Evolutionary conservation across 2,329 filamentous ascomycete species (phyloP), one percentile per base, ranked within the genome.

Genomic region (Ophiocordyceps camponoti-leonardi): DNA sequence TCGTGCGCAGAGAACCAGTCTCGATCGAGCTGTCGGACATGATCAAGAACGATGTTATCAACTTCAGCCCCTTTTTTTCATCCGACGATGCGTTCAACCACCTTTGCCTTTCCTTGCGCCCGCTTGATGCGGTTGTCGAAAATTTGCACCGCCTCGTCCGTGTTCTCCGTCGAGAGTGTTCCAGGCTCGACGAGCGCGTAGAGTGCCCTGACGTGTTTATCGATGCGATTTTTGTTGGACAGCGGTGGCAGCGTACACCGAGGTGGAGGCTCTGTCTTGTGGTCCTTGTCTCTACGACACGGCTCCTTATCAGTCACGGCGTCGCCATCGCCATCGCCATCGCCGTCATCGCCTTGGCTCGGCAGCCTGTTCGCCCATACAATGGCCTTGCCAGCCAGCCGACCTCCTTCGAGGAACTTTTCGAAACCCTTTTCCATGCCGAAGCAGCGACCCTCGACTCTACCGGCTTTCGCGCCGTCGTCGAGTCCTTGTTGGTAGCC

Each of bases 351-450:
- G 52, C 46, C 46, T 50, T 53, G 46, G 45, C 51, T 41, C 1
- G 59, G 67, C 12, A 87, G 62, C 45, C 87, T 72, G 49, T 84
- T 83, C 13, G 80, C 79, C 88, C 90, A 96, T n/a, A 96, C 71
- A 22, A 83, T 65, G 14, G 86, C 79, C 55, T 79, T 81, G 41
- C 86, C 85, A 54, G 90, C 81, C 30, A 96, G 64, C 48, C 73
- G 72, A 2, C 90, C 90, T 60, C 86, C 75, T 50, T 86, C 81
- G 40, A 83, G 59, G 57, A 93, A 95, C 64, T 94, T 96, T 55
- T 94, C 86, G 54, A 92, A 96, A 0, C 88, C 90, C 51, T 88
- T 92, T 59, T 93, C 83, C 40, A 96, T 76, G 1, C 90, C 92
- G 58, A 96, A 86, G 19, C 86, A 77, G 44, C 87, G 83, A 49